phyloP scores from a whole-genome alignment of 345 rosid genomes.

The Eucalyptus marginata region DNA sequence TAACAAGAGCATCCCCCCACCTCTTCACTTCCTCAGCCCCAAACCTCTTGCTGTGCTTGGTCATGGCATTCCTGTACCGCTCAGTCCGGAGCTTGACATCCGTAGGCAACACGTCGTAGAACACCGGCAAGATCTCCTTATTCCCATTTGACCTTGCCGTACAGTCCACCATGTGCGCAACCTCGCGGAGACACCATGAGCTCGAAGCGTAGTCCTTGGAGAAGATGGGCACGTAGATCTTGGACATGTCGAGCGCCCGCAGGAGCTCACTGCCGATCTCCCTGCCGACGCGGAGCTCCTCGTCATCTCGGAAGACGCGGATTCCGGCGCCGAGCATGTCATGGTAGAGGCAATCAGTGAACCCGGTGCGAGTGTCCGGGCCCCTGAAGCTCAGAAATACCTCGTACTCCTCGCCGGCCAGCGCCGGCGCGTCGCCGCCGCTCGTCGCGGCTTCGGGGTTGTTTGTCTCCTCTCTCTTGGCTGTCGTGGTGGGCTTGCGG shows the following conservation, averaged over 20 bases:
- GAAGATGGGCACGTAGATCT: not conserved
- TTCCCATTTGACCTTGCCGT: not conserved
- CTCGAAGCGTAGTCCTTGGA: not conserved
- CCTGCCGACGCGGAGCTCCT: not conserved
- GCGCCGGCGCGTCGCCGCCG: not conserved
- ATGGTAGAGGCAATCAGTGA: not conserved
- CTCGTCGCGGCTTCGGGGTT: not conserved
- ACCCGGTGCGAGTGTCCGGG: not conserved
- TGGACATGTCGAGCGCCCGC: not conserved
- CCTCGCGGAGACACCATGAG: not conserved
- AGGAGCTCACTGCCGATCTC: not conserved
- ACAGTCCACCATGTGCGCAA: not conserved
- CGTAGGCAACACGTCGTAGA: not conserved
- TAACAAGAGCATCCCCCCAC: not conserved
- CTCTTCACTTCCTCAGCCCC: not conserved
- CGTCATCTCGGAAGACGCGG: not conserved
- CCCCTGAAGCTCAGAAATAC: not conserved
- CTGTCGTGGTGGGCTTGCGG: not conserved
- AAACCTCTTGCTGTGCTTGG: not conserved
- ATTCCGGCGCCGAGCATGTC: not conserved
- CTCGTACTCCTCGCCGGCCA: not conserved
- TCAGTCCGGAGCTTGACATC: not conserved
- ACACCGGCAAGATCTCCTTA: not conserved
- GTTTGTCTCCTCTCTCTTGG: not conserved
- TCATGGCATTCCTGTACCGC: not conserved